These are phyloP conservation scores for Fusarium tuaranense DNA, from an alignment of 2,329 filamentous ascomycete species.

Conservation along the genomic window DNA sequence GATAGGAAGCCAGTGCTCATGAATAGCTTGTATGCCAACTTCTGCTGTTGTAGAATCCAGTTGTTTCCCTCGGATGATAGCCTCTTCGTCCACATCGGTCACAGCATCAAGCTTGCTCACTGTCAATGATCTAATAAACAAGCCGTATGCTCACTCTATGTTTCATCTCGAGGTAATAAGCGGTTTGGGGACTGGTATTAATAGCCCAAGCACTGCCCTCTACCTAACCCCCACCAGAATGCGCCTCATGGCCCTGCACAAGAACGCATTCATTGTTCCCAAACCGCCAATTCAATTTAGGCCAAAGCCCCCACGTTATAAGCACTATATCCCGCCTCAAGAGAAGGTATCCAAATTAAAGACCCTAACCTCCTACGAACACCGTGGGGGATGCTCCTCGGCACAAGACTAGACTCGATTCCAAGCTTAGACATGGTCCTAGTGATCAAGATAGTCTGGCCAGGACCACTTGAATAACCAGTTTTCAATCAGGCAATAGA, in stretches of 20 bases:
- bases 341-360: not conserved
- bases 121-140: not conserved
- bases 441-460: not conserved
- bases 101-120: not conserved
- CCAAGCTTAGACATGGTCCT: not conserved
- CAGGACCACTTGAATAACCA: not conserved
- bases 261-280: not conserved
- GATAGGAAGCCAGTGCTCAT: not conserved
- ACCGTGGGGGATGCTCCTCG: not conserved
- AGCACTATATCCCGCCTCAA: not conserved
- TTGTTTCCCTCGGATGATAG: not conserved
- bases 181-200: not conserved
- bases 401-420: not conserved
- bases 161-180: not conserved
- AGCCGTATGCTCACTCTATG: not conserved
- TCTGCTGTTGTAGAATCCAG: not conserved
- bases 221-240: not conserved
- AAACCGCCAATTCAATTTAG: not conserved
- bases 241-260: not conserved
- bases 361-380: not conserved
- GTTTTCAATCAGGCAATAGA: no score
- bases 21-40: not conserved
- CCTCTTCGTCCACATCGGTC: not conserved
- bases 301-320: not conserved
- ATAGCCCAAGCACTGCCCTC: not conserved